These are phyloP conservation scores for Oryza glaberrima DNA, from an alignment of 176 grass and related monocot genomes.

Conservation along the genomic window DNA sequence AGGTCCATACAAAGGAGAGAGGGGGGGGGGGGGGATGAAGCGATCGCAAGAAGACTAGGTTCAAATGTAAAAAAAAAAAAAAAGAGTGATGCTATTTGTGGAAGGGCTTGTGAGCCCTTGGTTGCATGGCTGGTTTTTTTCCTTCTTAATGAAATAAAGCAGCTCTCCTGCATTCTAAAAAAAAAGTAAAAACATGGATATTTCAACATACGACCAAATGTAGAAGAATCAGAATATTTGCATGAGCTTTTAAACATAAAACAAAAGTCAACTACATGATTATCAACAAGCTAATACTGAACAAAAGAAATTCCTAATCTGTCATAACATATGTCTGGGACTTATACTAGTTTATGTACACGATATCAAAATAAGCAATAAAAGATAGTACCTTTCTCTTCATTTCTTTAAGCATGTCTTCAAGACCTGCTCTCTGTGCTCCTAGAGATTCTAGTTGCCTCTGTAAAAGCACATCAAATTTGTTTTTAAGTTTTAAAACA, in stretches of 20 bases:
- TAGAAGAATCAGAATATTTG: not conserved
- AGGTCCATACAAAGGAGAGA: not conserved
- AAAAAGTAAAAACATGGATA: not conserved
- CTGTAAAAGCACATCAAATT: conserved; percentile 51
- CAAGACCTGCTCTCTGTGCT: conserved; percentile 93
- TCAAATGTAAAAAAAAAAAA: not conserved
- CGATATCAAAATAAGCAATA: conserved; percentile 14
- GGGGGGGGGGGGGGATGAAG: not conserved
- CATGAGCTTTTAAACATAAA: not conserved
- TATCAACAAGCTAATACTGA: conserved; percentile 12
- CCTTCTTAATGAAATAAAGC: no score
- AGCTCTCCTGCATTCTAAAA: no score
- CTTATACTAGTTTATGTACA: not conserved
- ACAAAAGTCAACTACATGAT: not conserved
- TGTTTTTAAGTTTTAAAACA: conserved; percentile 38
- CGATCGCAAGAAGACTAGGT: not conserved
- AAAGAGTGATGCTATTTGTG: no score
- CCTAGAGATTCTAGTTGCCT: conserved; percentile 96
- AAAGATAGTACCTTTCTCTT: conserved; percentile 79
- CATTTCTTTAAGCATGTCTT: conserved; percentile 99
- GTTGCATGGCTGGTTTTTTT: no score
- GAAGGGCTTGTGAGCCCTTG: no score
- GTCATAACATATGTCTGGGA: not conserved
- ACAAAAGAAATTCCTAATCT: not conserved
- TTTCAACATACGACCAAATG: conserved; percentile 5